Evolutionary conservation across 331 rosid genomes (phyloP).

Genomic region (Arachis monticola): DNA sequence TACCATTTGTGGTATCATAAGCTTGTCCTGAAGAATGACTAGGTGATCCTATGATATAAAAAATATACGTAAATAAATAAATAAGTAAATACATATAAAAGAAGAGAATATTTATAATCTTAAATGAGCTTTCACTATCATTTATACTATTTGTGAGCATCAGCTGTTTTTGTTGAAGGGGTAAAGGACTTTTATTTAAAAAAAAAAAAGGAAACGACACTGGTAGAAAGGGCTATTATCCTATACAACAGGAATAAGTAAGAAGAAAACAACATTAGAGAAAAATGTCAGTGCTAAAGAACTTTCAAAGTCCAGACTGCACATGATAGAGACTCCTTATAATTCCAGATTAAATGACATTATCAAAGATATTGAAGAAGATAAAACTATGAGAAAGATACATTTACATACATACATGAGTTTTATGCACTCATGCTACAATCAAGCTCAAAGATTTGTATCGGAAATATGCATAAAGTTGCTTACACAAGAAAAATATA

Average conservation of each 20-base stretch:
- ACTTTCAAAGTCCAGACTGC: neutral
- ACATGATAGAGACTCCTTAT: neutral
- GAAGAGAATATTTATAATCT: neutral
- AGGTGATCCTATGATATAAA: conserved; percentile 52
- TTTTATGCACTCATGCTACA: conserved; percentile 16
- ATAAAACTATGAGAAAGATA: neutral
- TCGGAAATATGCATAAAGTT: neutral
- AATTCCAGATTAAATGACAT: neutral
- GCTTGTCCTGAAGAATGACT: conserved; percentile 52
- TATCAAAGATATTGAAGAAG: neutral
- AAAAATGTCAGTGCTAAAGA: neutral
- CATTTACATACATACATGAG: neutral
- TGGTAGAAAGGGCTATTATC: neutral
- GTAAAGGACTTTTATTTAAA: neutral
- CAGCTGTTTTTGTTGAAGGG: neutral
- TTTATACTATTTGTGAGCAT: conserved; percentile 8
- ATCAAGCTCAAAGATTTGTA: conserved; percentile 18
- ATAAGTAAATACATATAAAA: no score
- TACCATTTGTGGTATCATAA: conserved; percentile 43
- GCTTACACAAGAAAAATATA: conserved; percentile 18
- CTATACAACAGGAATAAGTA: conserved; percentile 7
- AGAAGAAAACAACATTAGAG: neutral
- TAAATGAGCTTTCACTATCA: conserved; percentile 5
- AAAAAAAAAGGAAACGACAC: neutral
- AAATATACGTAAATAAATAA: conserved; percentile 7